A percentile compares a stretch with the other conserved stretches of the same genome.
Conservation (phyloP, 352 stramenopile genomes). For the Phytophthora citricola region DNA sequence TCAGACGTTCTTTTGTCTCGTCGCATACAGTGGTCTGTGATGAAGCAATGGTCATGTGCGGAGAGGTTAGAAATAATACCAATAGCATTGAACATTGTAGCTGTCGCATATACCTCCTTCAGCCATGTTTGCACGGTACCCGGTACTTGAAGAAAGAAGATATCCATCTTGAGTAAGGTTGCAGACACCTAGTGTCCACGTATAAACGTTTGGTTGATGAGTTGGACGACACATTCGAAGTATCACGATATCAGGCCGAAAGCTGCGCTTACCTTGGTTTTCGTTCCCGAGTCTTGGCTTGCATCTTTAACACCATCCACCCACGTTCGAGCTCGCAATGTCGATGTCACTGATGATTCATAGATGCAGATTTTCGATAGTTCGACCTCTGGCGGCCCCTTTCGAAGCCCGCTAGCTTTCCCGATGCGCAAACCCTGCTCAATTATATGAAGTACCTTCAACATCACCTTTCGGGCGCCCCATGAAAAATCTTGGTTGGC, state of each 20-base stretch:
- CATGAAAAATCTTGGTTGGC: conserved; percentile 46
- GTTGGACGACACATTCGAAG: background rate
- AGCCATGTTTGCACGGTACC: conserved; percentile 39
- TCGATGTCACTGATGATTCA: conserved; percentile 28
- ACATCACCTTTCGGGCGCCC: conserved; percentile 42
- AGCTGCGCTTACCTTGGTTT: conserved; percentile 44
- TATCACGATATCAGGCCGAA: background rate
- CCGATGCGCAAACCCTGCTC: conserved; percentile 53
- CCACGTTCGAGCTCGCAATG: conserved; percentile 42
- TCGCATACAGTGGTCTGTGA: conserved; percentile 36
- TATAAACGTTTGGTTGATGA: background rate
- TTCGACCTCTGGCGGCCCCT: background rate
- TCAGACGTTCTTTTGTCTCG: conserved; percentile 35
- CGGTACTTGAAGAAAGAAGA: conserved; percentile 70
- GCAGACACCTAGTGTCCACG: conserved; percentile 46
- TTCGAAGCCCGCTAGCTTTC: conserved; percentile 43
- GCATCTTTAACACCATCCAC: conserved; percentile 47
- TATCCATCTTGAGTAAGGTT: conserved; percentile 66
- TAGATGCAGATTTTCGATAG: conserved; percentile 26
- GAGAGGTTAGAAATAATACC: background rate
- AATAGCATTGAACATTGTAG: background rate
- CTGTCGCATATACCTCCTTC: conserved; percentile 43
- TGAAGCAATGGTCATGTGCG: conserved; percentile 1
- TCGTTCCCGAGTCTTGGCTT: conserved; percentile 47
- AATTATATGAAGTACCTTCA: conserved; percentile 55